These are phyloP conservation scores for Datura wrightii DNA, from an alignment of 257 asterid species.

Conservation along the genomic window DNA sequence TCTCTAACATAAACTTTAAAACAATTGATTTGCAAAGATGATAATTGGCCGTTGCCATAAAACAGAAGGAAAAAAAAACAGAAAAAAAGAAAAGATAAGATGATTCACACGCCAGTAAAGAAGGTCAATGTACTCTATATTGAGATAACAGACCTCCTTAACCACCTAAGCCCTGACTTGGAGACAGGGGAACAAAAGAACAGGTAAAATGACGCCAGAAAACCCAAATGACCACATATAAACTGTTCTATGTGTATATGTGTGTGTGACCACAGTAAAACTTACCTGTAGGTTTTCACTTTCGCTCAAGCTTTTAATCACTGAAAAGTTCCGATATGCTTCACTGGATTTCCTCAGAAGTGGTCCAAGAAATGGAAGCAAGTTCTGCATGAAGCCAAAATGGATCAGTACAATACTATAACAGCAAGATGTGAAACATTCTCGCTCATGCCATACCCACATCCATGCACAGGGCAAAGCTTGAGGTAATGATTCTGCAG, in stretches of 20 bases:
- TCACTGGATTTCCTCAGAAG: constrained; percentile 92
- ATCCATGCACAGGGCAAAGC: constrained; percentile 2
- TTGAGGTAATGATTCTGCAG: constrained; percentile 17
- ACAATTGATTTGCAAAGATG: not conserved
- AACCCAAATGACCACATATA: constrained; percentile 18
- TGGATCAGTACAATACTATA: constrained; percentile 1
- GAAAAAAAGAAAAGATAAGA: not conserved
- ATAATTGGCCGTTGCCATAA: not conserved
- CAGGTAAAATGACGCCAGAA: not conserved
- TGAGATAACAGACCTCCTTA: not conserved
- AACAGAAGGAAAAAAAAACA: not conserved
- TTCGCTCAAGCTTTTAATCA: constrained; percentile 88
- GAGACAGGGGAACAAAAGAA: not conserved
- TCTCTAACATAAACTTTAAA: constrained; percentile 16
- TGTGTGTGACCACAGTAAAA: constrained; percentile 10
- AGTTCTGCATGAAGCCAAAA: constrained; percentile 62
- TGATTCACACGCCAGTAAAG: not conserved
- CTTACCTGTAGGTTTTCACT: constrained; percentile 92
- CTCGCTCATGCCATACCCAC: not conserved
- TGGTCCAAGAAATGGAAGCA: constrained; percentile 93
- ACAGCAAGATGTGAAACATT: constrained; percentile 23
- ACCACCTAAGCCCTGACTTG: not conserved
- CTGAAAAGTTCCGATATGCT: constrained; percentile 80
- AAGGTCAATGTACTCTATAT: constrained; percentile 1
- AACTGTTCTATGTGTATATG: not conserved